Percentiles rank a stretch among this genome's conserved stretches.
Evolutionary conservation across 1,284 basidiomycete species (phyloP).

Genomic region (Marasmius tenuissimus): DNA sequence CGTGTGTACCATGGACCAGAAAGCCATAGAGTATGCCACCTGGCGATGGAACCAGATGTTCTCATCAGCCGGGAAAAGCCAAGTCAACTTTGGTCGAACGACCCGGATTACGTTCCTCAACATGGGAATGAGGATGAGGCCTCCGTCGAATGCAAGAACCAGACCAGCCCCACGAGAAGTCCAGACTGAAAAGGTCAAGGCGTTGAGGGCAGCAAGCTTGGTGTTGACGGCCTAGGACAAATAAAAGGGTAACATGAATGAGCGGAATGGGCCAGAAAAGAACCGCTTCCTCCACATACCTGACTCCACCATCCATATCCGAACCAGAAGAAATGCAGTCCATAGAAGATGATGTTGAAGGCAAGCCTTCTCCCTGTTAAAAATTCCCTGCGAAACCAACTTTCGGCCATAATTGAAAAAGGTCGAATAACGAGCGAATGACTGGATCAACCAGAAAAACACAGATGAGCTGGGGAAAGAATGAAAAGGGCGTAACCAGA

Average conservation of each 20-base stretch:
- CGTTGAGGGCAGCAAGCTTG: slow-evolving; percentile 72
- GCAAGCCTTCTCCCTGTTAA: slow-evolving; percentile 58
- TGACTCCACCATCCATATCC: slow-evolving; percentile 81
- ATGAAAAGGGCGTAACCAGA: slow-evolving; percentile 27
- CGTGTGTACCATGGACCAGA: slow-evolving; percentile 85
- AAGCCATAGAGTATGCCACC: slow-evolving; percentile 87
- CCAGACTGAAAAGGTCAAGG: slow-evolving; percentile 81
- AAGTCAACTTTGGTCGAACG: slow-evolving; percentile 72
- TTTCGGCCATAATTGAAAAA: slow-evolving; percentile 52
- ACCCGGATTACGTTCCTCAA: slow-evolving; percentile 81
- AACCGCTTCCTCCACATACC: slow-evolving; percentile 35
- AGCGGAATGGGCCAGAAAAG: background rate
- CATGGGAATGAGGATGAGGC: slow-evolving; percentile 83
- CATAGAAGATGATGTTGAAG: slow-evolving; percentile 80
- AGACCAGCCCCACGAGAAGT: slow-evolving; percentile 84
- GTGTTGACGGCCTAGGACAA: slow-evolving; percentile 54
- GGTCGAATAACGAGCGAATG: slow-evolving; percentile 23
- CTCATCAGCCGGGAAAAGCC: slow-evolving; percentile 86
- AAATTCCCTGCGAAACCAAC: slow-evolving; percentile 73
- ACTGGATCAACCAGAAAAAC: slow-evolving; percentile 45
- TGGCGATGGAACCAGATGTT: slow-evolving; percentile 93
- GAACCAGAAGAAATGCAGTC: slow-evolving; percentile 68
- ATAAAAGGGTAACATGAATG: slow-evolving; percentile 4
- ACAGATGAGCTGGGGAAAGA: slow-evolving; percentile 26
- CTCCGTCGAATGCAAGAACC: slow-evolving; percentile 80